phyloP scores from a whole-genome alignment of 805 yeast genomes.

The Schwanniomyces vanrijiae region DNA sequence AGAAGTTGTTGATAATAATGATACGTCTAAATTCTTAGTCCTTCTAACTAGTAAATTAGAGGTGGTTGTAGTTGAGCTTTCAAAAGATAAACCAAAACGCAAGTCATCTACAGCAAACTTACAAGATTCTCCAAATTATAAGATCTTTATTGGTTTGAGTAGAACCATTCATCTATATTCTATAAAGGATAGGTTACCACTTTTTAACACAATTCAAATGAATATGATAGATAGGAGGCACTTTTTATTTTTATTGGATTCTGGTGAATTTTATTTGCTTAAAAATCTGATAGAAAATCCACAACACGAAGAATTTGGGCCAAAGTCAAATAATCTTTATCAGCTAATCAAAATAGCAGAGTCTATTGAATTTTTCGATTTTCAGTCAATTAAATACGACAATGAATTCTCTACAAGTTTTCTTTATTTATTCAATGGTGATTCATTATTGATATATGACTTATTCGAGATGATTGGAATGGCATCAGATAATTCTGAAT shows the following conservation, averaged over 20 bases:
- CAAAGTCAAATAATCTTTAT: constrained; percentile 27
- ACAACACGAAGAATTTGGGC: neutral
- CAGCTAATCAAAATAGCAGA: constrained; percentile 31
- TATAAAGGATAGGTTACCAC: constrained; percentile 24
- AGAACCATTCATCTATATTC: constrained; percentile 36
- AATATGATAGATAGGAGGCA: constrained; percentile 28
- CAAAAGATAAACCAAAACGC: constrained; percentile 2
- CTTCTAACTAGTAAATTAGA: constrained; percentile 30
- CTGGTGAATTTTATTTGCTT: constrained; percentile 40
- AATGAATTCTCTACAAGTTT: constrained; percentile 7
- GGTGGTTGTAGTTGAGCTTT: constrained; percentile 27
- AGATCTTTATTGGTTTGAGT: constrained; percentile 27
- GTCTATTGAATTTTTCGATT: constrained; percentile 32
- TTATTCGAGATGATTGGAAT: constrained; percentile 22
- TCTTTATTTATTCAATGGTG: constrained; percentile 40
- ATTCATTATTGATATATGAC: constrained; percentile 28
- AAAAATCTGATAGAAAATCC: constrained; percentile 23
- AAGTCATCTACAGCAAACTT: neutral
- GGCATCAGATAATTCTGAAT: constrained; percentile 16
- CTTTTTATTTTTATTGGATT: constrained; percentile 32
- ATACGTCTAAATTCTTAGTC: constrained; percentile 13
- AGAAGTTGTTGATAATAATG: constrained; percentile 12
- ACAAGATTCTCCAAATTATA: constrained; percentile 13
- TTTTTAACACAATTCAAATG: constrained; percentile 21
- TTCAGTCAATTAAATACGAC: constrained; percentile 20